Percentiles rank a stretch among this genome's conserved stretches.
These are phyloP conservation scores for Chaetomium tenue DNA, from an alignment of 495 filamentous ascomycete species.

Conservation along the genomic window DNA sequence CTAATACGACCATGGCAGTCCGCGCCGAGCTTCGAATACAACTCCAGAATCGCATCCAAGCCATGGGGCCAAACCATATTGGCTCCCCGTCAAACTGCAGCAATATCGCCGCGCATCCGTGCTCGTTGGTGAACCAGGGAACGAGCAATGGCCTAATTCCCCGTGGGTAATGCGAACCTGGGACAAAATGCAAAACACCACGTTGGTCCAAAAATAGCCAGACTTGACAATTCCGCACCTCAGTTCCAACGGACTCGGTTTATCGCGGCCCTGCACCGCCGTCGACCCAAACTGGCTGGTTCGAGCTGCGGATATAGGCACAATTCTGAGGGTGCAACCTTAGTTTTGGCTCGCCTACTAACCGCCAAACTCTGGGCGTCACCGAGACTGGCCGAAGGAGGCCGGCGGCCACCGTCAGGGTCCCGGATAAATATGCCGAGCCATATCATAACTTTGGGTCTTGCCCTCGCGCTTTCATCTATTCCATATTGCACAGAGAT, in stretches of 20 bases:
- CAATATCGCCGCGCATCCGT: conserved; percentile 25
- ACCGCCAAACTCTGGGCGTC: conserved; percentile 22
- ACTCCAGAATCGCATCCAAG: conserved; percentile 21
- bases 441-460: conserved; percentile 31
- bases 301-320: conserved; percentile 31
- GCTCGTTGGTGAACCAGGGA: conserved; percentile 17
- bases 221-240: not conserved
- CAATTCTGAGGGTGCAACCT: conserved; percentile 34
- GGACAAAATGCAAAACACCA: conserved; percentile 20
- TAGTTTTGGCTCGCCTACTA: conserved; percentile 22
- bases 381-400: conserved; percentile 22
- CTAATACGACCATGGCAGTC: conserved; percentile 20
- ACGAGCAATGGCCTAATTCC: not conserved
- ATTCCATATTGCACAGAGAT: conserved; percentile 40
- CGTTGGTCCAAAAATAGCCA: conserved; percentile 38
- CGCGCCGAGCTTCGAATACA: conserved; percentile 23
- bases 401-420: conserved; percentile 16
- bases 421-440: conserved; percentile 39
- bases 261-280: conserved; percentile 34
- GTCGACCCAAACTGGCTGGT: conserved; percentile 28
- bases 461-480: conserved; percentile 35
- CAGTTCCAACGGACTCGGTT: conserved; percentile 26
- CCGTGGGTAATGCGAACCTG: conserved; percentile 9
- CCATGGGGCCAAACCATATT: conserved; percentile 21
- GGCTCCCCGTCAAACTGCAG: conserved; percentile 14